Percentiles rank a stretch among this genome's conserved stretches.
Evolutionary conservation across 495 filamentous ascomycete species (phyloP).

Genomic region (Podospora appendiculata): DNA sequence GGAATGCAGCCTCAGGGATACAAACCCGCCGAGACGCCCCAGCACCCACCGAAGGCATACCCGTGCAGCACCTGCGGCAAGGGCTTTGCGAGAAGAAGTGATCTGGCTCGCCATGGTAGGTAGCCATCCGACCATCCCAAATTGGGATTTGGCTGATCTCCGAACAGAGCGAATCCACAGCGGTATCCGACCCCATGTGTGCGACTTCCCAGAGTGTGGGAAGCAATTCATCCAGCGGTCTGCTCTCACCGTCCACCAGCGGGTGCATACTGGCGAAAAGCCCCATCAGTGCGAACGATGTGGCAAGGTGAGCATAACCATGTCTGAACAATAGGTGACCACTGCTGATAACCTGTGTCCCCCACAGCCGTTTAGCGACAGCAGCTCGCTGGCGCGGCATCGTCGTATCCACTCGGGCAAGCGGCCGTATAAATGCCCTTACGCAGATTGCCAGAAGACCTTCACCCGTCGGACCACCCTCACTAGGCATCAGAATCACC

Average conservation of each 20-base stretch:
- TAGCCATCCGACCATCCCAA: background rate
- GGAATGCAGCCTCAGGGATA: conserved; percentile 20
- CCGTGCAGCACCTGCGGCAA: conserved; percentile 88
- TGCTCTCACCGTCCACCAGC: conserved; percentile 90
- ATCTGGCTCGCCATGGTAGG: conserved; percentile 91
- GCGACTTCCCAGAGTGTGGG: conserved; percentile 79
- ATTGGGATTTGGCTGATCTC: conserved; percentile 11
- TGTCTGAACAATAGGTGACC: background rate
- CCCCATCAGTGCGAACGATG: conserved; percentile 97
- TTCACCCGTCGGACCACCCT: conserved; percentile 93
- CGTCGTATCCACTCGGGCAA: conserved; percentile 94
- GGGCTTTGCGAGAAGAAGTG: conserved; percentile 88
- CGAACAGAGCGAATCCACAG: conserved; percentile 85
- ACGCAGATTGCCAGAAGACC: conserved; percentile 96
- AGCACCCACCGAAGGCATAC: conserved; percentile 58
- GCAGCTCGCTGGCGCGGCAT: conserved; percentile 88
- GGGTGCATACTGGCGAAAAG: conserved; percentile 96
- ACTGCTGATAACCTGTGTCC: conserved; percentile 1
- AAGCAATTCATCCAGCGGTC: conserved; percentile 98
- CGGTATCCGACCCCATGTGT: conserved; percentile 85
- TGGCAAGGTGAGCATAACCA: conserved; percentile 64
- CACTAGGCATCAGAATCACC: conserved; percentile 92
- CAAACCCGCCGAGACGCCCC: conserved; percentile 26
- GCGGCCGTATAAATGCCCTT: conserved; percentile 94
- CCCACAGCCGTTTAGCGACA: conserved; percentile 92